Evolutionary conservation across 352 stramenopile genomes (phyloP), one percentile per base, ranked within the genome.

Genomic region (Thraustochytrium sp.): DNA sequence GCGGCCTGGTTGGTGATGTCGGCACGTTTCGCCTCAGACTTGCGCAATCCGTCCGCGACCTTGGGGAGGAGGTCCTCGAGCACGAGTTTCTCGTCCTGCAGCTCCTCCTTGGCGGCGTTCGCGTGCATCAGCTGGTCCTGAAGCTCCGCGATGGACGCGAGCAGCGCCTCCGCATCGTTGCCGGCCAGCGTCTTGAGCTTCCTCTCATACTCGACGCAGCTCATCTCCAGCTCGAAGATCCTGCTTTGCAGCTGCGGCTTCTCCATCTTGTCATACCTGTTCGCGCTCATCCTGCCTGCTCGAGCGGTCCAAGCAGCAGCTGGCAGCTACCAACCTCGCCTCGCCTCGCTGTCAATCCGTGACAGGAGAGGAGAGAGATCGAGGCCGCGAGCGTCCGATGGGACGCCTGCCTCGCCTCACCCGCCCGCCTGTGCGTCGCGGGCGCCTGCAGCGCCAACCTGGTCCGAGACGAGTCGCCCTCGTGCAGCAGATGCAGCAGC

Each of bases 201-300:
- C 54, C 85, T 18, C 59, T 84, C 75, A 29, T 84, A 84, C 63
- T 84, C 63, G 40, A 84, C 64, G 49, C 34, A 64, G 13, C 36
- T 49, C 75, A 84, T 84, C 44, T 84, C 84, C 23, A 84, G 23
- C 23, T 82, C 84, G 26, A 84, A 84, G 11, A 76, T 13, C 63
- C 84, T 13, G 26, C 42, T 82, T 34, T 78, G 9, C 18, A 84
- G 44, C 56, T 85, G 51, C 11, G n/a, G 16, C 5, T 26, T 31
- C 26, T n/a, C 11, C 51, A 59, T 59, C 1, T 13, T 59, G 51
- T 26, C 51, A 11, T 59, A 13, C 16, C 21, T 59, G 26, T n/a
- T 13, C 16, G 16, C 16, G 51, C 31, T 59, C 31, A 34, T 34
- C 51, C n/a, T 1, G 51, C 4, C 21, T 26, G 21, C 51, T 59